Evolutionary conservation across 768 basidiomycete species (phyloP).

Genomic region (Agrocybe chaxingu): DNA sequence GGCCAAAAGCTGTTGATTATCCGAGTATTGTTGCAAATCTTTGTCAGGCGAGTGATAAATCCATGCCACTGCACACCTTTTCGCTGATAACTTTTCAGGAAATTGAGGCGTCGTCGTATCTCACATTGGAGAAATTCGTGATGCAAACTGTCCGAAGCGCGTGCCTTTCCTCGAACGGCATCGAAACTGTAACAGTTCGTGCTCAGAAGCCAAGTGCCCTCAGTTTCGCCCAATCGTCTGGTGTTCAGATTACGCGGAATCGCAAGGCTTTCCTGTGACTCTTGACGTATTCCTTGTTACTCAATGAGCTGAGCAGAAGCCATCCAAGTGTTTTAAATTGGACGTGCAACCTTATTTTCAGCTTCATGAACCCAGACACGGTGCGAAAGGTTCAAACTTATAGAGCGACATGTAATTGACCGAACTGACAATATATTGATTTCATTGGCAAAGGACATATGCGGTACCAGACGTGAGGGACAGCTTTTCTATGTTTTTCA

Average conservation of each 20-base stretch:
- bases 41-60: slow-evolving; percentile 22
- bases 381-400: too few relatives aligned
- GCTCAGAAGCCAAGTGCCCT: slow-evolving; percentile 72
- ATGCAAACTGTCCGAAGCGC: slow-evolving; percentile 40
- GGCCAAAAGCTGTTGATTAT: slow-evolving; percentile 32
- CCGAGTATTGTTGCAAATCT: slow-evolving; percentile 30
- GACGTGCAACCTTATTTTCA: too few relatives aligned
- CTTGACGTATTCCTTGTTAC: too few relatives aligned
- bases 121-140: slow-evolving; percentile 62
- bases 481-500: too few relatives aligned
- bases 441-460: too few relatives aligned
- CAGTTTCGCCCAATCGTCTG: slow-evolving; percentile 61
- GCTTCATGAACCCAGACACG: too few relatives aligned
- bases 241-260: slow-evolving; percentile 55
- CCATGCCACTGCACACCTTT: not conserved
- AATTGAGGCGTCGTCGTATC: slow-evolving; percentile 46
- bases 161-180: slow-evolving; percentile 25
- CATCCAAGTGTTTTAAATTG: too few relatives aligned
- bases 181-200: slow-evolving; percentile 44
- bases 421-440: too few relatives aligned
- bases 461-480: too few relatives aligned
- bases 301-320: too few relatives aligned
- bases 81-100: slow-evolving; percentile 22
- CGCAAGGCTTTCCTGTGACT: slow-evolving; percentile 19
- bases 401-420: too few relatives aligned